Conservation (phyloP, 2,329 filamentous ascomycete species). For the Colletotrichum melonis region DNA sequence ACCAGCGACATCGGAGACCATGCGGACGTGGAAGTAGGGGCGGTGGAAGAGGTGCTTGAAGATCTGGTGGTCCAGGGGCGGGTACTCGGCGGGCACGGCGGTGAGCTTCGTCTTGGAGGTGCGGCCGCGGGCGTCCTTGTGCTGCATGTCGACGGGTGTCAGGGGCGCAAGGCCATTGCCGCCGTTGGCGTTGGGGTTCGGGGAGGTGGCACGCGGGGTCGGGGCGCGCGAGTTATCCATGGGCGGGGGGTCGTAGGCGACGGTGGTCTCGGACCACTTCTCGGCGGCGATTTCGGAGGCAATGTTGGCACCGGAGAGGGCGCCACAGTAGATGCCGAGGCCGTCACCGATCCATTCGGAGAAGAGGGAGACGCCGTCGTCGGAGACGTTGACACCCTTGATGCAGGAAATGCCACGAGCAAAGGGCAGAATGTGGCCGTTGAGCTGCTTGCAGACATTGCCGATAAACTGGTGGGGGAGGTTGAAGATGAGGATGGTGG, state of each 20-base stretch:
- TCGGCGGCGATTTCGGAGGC: constrained; percentile 93
- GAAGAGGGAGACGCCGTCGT: constrained; percentile 88
- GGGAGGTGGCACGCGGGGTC: constrained; percentile 63
- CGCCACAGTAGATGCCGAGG: constrained; percentile 95
- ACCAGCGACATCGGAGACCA: constrained; percentile 95
- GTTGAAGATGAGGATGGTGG: constrained; percentile 95
- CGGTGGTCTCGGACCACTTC: constrained; percentile 97
- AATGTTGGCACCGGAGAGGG: constrained; percentile 95
- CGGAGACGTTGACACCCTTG: constrained; percentile 94
- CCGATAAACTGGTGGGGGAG: constrained; percentile 95
- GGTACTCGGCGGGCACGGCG: constrained; percentile 83
- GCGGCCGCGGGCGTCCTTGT: constrained; percentile 77
- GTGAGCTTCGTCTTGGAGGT: constrained; percentile 77
- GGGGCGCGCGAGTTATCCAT: constrained; percentile 83
- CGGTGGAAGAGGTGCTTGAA: constrained; percentile 92
- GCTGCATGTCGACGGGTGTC: constrained; percentile 65
- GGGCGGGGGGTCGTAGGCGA: constrained; percentile 92
- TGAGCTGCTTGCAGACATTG: constrained; percentile 84
- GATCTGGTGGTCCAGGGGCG: constrained; percentile 84
- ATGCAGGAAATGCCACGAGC: constrained; percentile 97
- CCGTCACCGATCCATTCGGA: constrained; percentile 93
- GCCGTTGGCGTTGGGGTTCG: constrained; percentile 60
- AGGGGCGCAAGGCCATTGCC: constrained; percentile 46
- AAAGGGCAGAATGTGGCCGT: constrained; percentile 90
- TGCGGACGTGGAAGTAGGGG: constrained; percentile 96